Conservation (phyloP, 2,329 filamentous ascomycete genomes). For the Truncatella angustata region DNA sequence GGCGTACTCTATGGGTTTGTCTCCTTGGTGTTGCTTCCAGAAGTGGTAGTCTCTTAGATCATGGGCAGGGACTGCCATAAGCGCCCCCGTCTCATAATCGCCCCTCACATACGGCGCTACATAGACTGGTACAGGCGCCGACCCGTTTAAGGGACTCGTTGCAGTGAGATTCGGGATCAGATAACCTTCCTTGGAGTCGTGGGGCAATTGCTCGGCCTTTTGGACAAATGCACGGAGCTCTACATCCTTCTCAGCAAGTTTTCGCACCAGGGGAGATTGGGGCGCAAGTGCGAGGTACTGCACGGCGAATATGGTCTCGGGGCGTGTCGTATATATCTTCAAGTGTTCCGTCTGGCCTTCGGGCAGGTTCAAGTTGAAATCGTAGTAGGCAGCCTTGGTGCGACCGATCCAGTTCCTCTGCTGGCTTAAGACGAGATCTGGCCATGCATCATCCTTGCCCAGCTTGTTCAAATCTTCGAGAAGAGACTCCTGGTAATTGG, state of each 20-base stretch:
- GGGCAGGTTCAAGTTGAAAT: slow-evolving; percentile 59
- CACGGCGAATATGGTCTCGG: slow-evolving; percentile 83
- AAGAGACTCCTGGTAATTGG: slow-evolving; percentile 70
- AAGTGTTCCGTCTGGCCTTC: slow-evolving; percentile 47
- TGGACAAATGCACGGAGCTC: slow-evolving; percentile 68
- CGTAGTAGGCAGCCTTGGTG: slow-evolving; percentile 69
- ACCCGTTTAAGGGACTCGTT: slow-evolving; percentile 11
- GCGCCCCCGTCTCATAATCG: slow-evolving; percentile 82
- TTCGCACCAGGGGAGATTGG: slow-evolving; percentile 65
- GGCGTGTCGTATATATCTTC: slow-evolving; percentile 79
- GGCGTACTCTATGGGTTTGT: slow-evolving; percentile 62
- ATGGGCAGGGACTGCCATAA: slow-evolving; percentile 90
- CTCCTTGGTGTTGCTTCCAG: slow-evolving; percentile 68
- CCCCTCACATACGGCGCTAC: slow-evolving; percentile 82
- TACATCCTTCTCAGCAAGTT: slow-evolving; percentile 57
- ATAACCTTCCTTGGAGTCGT: slow-evolving; percentile 66
- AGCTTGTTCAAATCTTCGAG: slow-evolving; percentile 69
- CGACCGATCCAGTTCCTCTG: slow-evolving; percentile 88
- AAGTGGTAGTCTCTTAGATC: slow-evolving; percentile 77
- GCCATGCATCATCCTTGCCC: slow-evolving; percentile 66
- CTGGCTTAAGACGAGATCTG: slow-evolving; percentile 77
- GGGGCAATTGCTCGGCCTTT: slow-evolving; percentile 53
- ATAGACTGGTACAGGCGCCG: slow-evolving; percentile 61
- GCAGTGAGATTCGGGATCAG: slow-evolving; percentile 53
- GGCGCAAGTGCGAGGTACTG: slow-evolving; percentile 81